These are phyloP conservation scores for Syncephalis plumigaleata DNA, from an alignment of 371 early-diverging fungal species.

Conservation along the genomic window DNA sequence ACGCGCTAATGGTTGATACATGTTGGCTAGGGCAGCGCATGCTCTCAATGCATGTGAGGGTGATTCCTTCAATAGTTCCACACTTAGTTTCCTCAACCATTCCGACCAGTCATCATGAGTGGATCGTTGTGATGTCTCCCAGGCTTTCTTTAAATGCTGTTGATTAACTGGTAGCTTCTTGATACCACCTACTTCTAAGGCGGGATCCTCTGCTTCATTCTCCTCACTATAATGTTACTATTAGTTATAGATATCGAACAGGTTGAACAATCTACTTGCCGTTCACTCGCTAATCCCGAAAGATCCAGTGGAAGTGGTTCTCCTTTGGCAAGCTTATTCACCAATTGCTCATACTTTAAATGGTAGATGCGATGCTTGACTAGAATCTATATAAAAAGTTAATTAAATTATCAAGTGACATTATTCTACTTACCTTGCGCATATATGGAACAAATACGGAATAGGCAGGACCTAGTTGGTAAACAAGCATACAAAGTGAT, in stretches of 20 bases:
- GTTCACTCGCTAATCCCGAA: not conserved
- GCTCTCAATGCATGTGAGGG: constrained; percentile 90
- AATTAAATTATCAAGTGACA: no score
- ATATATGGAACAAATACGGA: constrained; percentile 77
- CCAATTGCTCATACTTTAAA: constrained; percentile 45
- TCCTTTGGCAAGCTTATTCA: constrained; percentile 53
- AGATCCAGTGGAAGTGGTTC: constrained; percentile 59
- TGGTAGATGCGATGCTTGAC: constrained; percentile 45
- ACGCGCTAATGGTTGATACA: constrained; percentile 66
- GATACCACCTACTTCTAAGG: constrained; percentile 14
- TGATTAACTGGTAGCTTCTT: constrained; percentile 79
- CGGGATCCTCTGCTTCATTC: constrained; percentile 2
- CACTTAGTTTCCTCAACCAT: constrained; percentile 83
- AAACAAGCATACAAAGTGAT: constrained; percentile 61
- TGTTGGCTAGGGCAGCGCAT: constrained; percentile 67
- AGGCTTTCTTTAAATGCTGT: constrained; percentile 70
- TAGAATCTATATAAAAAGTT: constrained; percentile 62
- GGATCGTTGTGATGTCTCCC: constrained; percentile 81
- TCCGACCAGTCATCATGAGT: constrained; percentile 93
- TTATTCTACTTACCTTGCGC: constrained; percentile 26
- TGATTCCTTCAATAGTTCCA: constrained; percentile 90
- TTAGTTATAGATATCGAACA: not conserved
- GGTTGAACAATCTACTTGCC: not conserved
- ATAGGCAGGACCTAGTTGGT: constrained; percentile 79
- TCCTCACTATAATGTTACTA: not conserved